Evolutionary conservation across 768 basidiomycete species (phyloP).

Genomic region (Serendipita sp.): DNA sequence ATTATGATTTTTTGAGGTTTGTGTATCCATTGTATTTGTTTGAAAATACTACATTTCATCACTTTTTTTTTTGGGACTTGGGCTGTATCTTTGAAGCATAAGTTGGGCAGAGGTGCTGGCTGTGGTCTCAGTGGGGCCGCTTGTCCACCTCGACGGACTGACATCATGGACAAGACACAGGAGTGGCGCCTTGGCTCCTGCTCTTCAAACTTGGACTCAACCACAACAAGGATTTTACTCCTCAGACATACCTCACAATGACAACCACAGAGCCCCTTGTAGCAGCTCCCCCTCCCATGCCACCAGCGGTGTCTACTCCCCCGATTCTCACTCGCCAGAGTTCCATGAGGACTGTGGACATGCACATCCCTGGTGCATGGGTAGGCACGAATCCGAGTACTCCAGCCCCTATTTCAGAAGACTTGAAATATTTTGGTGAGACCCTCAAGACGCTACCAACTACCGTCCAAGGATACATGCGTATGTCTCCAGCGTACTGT

Average conservation of each 20-base stretch:
- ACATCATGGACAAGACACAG: neutral
- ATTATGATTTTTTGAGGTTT: too few species aligned
- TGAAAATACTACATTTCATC: too few species aligned
- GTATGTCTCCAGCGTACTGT: neutral
- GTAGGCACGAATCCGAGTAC: neutral
- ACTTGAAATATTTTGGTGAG: conserved; percentile 2
- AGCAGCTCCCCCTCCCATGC: neutral
- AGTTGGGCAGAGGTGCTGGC: too few species aligned
- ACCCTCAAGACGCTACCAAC: neutral
- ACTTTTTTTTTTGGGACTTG: too few species aligned
- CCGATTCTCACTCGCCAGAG: neutral
- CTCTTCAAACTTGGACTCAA: neutral
- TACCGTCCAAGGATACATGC: neutral
- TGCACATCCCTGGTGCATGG: conserved; percentile 4
- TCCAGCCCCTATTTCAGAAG: conserved; percentile 1
- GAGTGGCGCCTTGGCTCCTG: neutral
- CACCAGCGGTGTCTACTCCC: neutral
- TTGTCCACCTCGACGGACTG: neutral
- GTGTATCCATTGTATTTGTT: too few species aligned
- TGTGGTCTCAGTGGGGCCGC: too few species aligned
- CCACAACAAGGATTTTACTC: neutral
- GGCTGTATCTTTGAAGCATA: too few species aligned
- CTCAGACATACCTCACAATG: neutral
- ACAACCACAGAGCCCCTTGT: neutral
- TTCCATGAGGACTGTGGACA: neutral